A percentile compares a stretch with the other conserved stretches of the same genome.
Evolutionary conservation across 1,284 basidiomycete genomes (phyloP).

Genomic region (Sporisorium reilianum): DNA sequence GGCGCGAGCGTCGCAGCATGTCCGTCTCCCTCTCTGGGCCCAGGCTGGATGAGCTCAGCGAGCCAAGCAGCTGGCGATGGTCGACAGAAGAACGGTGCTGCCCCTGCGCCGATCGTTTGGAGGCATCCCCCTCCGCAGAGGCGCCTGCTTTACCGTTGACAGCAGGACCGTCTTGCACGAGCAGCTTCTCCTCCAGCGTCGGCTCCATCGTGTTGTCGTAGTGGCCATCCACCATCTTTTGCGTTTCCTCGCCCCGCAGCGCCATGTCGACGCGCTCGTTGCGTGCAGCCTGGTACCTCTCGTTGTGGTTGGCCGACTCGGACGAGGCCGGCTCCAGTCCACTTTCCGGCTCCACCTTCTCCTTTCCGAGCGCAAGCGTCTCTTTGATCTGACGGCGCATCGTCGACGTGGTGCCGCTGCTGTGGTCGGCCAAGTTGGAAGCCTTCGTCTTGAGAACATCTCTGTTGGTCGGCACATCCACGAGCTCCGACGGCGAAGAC

Average conservation of each 20-base stretch:
- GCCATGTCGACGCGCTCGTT: constrained; percentile 33
- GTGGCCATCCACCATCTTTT: constrained; percentile 42
- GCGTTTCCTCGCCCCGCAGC: constrained; percentile 31
- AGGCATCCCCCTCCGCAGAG: too few relatives aligned
- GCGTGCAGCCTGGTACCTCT: constrained; percentile 36
- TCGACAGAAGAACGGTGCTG: constrained; percentile 18
- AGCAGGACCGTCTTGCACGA: constrained; percentile 29
- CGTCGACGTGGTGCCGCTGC: constrained; percentile 23
- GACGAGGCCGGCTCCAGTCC: constrained; percentile 1
- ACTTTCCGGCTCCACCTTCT: constrained; percentile 18
- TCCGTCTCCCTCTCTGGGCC: constrained; percentile 38
- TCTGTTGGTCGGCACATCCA: constrained; percentile 30
- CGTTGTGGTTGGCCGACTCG: constrained; percentile 34
- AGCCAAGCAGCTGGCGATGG: constrained; percentile 25
- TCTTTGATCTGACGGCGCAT: constrained; percentile 44
- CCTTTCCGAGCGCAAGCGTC: constrained; percentile 18
- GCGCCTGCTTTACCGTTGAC: constrained; percentile 41
- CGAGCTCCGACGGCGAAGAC: constrained; percentile 15
- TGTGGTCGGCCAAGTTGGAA: constrained; percentile 16
- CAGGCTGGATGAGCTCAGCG: constrained; percentile 23
- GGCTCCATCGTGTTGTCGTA: constrained; percentile 49
- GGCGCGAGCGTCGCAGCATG: constrained; percentile 31
- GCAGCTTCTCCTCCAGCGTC: constrained; percentile 50
- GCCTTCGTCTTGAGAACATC: constrained; percentile 19
- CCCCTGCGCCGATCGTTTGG: constrained; percentile 9